Percentiles rank a stretch among this genome's conserved stretches.
phyloP scores from a whole-genome alignment of 345 rosid species.

The Lumnitzera racemosa region DNA sequence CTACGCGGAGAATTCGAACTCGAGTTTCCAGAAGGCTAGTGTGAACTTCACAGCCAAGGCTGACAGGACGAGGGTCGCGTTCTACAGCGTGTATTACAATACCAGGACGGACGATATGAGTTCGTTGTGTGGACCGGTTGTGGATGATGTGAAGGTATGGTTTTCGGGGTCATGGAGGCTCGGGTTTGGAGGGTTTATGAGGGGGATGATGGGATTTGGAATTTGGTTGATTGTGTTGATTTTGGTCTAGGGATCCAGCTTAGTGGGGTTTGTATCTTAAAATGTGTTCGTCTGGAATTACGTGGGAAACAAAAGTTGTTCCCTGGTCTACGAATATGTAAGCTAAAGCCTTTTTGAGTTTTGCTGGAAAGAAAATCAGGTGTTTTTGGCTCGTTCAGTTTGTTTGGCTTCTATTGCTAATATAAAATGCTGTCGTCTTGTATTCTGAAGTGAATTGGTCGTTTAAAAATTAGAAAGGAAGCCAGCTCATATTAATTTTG shows the following conservation, averaged over 20 bases:
- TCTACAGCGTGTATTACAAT: slow-evolving; percentile 87
- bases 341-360: no score
- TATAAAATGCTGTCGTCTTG: no score
- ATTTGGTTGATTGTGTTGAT: slow-evolving; percentile 26
- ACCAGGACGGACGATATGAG: slow-evolving; percentile 94
- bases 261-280: background rate
- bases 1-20: slow-evolving; percentile 67
- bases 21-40: slow-evolving; percentile 45
- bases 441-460: no score
- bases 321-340: no score
- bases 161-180: slow-evolving; percentile 33
- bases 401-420: no score
- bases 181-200: slow-evolving; percentile 19
- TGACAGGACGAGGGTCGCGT: slow-evolving; percentile 78
- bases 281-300: background rate
- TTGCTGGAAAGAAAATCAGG: no score
- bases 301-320: background rate
- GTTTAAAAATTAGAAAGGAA: no score
- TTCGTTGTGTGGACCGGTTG: slow-evolving; percentile 94
- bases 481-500: no score
- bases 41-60: slow-evolving; percentile 90
- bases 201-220: slow-evolving; percentile 17
- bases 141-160: slow-evolving; percentile 89
- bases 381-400: no score
- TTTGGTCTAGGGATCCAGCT: slow-evolving; percentile 14